Base-by-base conservation (phyloP, 305 asterid genomes). In the Ilex paraguariensis region DNA sequence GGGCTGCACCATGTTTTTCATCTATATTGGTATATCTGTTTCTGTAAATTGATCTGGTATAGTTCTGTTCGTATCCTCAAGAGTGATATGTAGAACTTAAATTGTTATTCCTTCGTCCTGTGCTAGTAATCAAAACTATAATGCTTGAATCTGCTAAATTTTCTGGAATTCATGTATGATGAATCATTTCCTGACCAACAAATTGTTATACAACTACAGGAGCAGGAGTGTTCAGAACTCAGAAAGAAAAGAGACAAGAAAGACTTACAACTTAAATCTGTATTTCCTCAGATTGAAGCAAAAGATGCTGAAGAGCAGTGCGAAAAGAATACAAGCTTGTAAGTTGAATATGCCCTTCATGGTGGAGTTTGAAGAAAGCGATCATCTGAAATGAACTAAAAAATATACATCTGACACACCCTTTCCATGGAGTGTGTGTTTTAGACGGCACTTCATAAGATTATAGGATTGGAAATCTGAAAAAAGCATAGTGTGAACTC, bases 181-280 rank as follows among this genome's bases (percentile, higher is more conserved):
- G 36, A 69, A 33, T 57, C 56, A 44, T 67, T 66, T 60, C 56
- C 54, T 70, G 55, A 70, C 65, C 62, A 72, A 66, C 52, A 28
- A 62, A 59, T 70, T 51, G 64, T 71, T 74, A 44, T 70, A 54
- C 74, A 75, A 52, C 65, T 81, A 73, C 84, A 88, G 95, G 93
- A 86, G 82, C 75, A 78, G 73, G 95, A 90, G 68, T 78, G 90
- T 70, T 64, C 59, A 55, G 75, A 77, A 48, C 83, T 84, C 57
- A 81, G 84, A 68, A 81, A 69, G 74, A 85, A 74, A 72, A 78
- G 79, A 60, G 84, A 73, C 59, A 71, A 72, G 64, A 82, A 83
- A 74, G 82, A 80, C 84, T 77, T 81, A 81, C 75, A 76, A 70
- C 80, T 78, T 56, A 79, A 84, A 66, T 48, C 60, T 59, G 17